These are phyloP conservation scores for Pythium volutum DNA, from an alignment of 352 stramenopile species.

Conservation along the genomic window DNA sequence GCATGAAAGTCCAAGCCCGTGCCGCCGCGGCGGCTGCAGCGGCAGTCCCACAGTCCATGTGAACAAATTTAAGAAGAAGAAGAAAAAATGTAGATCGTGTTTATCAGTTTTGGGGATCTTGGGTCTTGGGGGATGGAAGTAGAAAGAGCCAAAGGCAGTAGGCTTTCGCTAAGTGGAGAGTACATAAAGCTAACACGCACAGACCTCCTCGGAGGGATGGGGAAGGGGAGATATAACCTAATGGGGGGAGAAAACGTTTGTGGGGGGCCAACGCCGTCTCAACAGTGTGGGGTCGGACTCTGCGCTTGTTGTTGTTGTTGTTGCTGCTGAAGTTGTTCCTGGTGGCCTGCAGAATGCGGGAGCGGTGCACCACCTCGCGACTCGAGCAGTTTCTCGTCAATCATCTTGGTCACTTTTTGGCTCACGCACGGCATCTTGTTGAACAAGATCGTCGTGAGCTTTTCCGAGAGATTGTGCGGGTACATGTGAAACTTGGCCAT, in stretches of 20 bases:
- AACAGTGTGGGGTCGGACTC: conserved; percentile 14
- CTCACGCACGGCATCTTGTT: conserved; percentile 55
- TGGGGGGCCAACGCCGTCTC: conserved; percentile 2
- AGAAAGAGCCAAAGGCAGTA: neutral
- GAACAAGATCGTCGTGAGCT: conserved; percentile 60
- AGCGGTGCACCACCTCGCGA: conserved; percentile 5
- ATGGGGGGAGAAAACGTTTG: neutral
- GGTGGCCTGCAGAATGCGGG: neutral
- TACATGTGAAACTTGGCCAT: conserved; percentile 84
- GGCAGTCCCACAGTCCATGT: too few relatives aligned
- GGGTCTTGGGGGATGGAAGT: neutral
- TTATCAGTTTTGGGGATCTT: conserved; percentile 8
- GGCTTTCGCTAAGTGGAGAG: neutral
- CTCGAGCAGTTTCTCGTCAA: conserved; percentile 45
- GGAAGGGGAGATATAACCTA: conserved; percentile 3
- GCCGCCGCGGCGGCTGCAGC: neutral
- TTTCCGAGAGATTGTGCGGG: conserved; percentile 62
- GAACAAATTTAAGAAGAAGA: neutral
- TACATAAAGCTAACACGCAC: conserved; percentile 20
- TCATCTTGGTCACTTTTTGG: conserved; percentile 61
- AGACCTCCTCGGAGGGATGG: neutral
- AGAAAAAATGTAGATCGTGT: neutral
- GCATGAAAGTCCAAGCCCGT: conserved; percentile 8
- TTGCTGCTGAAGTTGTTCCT: neutral
- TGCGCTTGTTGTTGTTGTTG: neutral